These are phyloP conservation scores for Coccomyxa subellipsoidea DNA, from an alignment of 163 green algal genomes.

Conservation along the genomic window DNA sequence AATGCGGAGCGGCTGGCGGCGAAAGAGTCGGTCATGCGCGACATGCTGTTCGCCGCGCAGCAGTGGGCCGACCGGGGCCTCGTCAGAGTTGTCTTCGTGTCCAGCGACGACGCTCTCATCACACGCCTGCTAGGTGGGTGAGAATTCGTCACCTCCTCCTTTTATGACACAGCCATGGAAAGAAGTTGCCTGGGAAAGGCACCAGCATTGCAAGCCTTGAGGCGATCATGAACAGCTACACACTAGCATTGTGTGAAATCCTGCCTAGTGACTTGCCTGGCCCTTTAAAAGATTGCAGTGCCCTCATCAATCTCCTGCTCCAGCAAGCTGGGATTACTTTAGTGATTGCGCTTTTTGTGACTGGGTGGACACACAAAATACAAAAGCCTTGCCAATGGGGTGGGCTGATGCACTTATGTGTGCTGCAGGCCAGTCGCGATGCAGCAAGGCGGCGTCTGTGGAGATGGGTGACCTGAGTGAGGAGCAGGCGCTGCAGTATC, in stretches of 20 bases:
- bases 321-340: too few species aligned
- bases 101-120: conserved; percentile 4
- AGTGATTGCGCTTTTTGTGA: too few species aligned
- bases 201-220: neutral
- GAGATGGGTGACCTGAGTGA: neutral
- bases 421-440: neutral
- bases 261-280: too few species aligned
- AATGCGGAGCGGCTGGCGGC: neutral
- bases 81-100: conserved; percentile 2
- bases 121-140: neutral
- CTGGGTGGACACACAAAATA: too few species aligned
- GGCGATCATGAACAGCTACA: too few species aligned
- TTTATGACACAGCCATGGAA: neutral
- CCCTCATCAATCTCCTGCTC: too few species aligned
- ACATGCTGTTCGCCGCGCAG: conserved; percentile 2
- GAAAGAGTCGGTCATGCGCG: neutral
- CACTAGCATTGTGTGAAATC: too few species aligned
- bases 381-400: too few species aligned
- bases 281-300: too few species aligned
- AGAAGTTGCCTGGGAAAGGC: neutral
- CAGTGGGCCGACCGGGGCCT: conserved; percentile 5
- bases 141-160: neutral
- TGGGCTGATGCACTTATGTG: too few species aligned
- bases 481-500: neutral
- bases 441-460: conserved; percentile 1